Conservation (phyloP, 768 basidiomycete species). For the Crepidotus variabilis region DNA sequence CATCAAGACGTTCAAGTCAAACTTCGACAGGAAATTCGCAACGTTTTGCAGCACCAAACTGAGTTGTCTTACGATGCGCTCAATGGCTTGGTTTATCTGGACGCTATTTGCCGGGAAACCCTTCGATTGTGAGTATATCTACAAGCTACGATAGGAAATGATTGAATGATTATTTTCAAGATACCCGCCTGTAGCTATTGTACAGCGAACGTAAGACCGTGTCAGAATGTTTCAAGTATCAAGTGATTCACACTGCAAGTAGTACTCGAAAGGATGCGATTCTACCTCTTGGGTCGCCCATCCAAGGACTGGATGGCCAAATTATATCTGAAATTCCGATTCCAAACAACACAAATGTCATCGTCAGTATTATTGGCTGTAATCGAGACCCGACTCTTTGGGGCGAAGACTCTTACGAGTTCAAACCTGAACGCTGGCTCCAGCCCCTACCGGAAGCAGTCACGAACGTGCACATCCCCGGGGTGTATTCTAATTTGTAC, state of each 20-base stretch:
- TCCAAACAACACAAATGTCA: conserved; percentile 35
- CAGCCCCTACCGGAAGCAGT: conserved; percentile 32
- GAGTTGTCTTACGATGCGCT: conserved; percentile 35
- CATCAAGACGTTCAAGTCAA: conserved; percentile 27
- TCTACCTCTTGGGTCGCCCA: conserved; percentile 10
- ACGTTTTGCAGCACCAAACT: conserved; percentile 18
- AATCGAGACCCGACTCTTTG: conserved; percentile 40
- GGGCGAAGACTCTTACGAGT: conserved; percentile 45
- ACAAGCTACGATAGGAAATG: neutral
- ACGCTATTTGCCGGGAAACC: conserved; percentile 38
- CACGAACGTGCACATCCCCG: conserved; percentile 31
- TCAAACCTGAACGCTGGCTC: conserved; percentile 52
- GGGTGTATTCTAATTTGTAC: conserved; percentile 39
- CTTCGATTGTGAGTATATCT: conserved; percentile 28
- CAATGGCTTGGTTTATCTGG: conserved; percentile 30
- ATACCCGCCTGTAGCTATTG: conserved; percentile 7
- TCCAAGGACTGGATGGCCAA: conserved; percentile 27
- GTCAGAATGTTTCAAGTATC: neutral
- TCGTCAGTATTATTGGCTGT: conserved; percentile 30
- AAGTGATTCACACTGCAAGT: neutral
- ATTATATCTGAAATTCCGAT: conserved; percentile 32
- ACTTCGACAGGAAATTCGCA: conserved; percentile 32
- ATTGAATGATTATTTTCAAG: neutral
- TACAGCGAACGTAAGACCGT: conserved; percentile 3
- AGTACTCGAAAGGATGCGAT: conserved; percentile 10